These are phyloP conservation scores for Pleurotus sapidus DNA, from an alignment of 768 basidiomycete genomes.

Conservation along the genomic window DNA sequence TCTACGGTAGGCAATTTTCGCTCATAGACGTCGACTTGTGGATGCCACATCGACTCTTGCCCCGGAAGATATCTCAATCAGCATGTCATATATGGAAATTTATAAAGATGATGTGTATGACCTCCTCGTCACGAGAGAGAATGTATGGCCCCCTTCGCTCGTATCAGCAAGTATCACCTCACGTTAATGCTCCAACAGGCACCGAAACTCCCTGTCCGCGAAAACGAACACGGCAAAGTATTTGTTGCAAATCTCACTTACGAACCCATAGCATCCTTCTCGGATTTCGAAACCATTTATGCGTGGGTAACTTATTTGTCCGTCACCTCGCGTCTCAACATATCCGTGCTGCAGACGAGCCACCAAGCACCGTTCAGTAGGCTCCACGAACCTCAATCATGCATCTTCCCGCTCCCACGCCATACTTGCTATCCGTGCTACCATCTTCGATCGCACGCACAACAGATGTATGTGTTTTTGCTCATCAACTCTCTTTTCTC, in stretches of 20 bases:
- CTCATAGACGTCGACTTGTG: too few species aligned
- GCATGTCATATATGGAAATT: slow-evolving; percentile 84
- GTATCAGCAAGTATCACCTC: background rate
- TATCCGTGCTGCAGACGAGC: slow-evolving; percentile 46
- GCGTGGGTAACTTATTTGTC: slow-evolving; percentile 27
- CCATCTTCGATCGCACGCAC: slow-evolving; percentile 47
- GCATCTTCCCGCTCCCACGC: slow-evolving; percentile 89
- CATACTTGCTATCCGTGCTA: slow-evolving; percentile 72
- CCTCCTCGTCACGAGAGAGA: slow-evolving; percentile 70
- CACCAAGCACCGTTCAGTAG: slow-evolving; percentile 76
- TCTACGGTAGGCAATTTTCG: too few species aligned
- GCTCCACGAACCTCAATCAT: slow-evolving; percentile 81
- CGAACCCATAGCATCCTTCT: slow-evolving; percentile 34
- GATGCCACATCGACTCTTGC: too few species aligned
- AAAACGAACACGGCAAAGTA: slow-evolving; percentile 50
- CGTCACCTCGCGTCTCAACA: background rate
- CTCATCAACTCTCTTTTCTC: background rate
- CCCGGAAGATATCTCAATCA: slow-evolving; percentile 39
- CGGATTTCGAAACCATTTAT: slow-evolving; percentile 46
- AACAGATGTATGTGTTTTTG: slow-evolving; percentile 46
- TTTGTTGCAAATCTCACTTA: slow-evolving; percentile 53
- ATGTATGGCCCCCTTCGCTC: slow-evolving; percentile 37
- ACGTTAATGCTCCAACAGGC: slow-evolving; percentile 16
- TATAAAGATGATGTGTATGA: slow-evolving; percentile 93
- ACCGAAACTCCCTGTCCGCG: slow-evolving; percentile 51